Base-by-base conservation (phyloP, 2,329 filamentous ascomycete species). In the Aspergillus sclerotialis region DNA sequence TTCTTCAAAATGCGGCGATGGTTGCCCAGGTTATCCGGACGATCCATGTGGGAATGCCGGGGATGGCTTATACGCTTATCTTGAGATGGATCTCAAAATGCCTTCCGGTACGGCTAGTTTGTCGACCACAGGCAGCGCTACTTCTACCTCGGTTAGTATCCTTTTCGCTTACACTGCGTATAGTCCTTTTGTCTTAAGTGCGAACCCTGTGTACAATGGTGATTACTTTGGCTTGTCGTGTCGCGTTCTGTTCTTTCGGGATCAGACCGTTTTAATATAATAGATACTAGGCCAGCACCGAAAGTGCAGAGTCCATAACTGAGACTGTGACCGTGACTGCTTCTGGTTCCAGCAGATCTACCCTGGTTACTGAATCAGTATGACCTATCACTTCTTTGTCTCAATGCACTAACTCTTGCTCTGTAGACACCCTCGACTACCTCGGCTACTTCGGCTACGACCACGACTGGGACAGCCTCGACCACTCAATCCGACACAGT, bases 21-120 rank as follows among this genome's bases (percentile, higher is more conserved):
- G 41, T 13, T 72, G 68, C 35, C 67, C 68, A 8, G 68, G 68
- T n/a, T 71, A 64, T 45, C 59, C 59, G n/a, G 35, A 38, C 11
- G 68, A 72, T 36, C 55, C 50, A 33, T 72, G 68, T 45, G 68
- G 68, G 33, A 64, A 54, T 46, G 42, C 49, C 8, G 37, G 53
- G 12, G 44, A 59, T 14, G 58, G 53, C 11, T 52, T 69, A 2
- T 72, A 51, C 39, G 67, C 52, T 27, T 72, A 72, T 43, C 55
- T 68, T 32, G 43, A 55, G 11, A 51, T 69, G 29, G 41, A 46
- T 9, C 49, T 48, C 26, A 50, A 55, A 21, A 47, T 49, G 12
- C 48, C 58, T 13, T 55, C 56, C 10, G 56, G 57, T 38, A 64
- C 59, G 7, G 52, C 50, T 10, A 40, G 42, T 23, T 49, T 38